Conservation (phyloP, 1,284 basidiomycete species). For the Apiotrichum sp. region DNA sequence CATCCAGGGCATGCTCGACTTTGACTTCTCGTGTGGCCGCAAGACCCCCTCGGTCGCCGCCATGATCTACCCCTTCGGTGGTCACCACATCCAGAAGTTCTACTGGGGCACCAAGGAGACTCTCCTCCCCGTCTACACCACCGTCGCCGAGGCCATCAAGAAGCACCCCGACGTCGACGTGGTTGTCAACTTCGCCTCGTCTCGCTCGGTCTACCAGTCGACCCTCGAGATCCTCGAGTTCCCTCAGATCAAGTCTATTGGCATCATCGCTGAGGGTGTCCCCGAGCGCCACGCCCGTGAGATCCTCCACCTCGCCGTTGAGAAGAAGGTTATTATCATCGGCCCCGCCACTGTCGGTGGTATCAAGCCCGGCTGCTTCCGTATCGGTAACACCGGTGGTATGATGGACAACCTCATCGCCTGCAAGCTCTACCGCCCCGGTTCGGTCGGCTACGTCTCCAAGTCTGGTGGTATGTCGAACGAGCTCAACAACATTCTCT, state of each 20-base stretch:
- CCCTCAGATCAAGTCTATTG: conserved; percentile 73
- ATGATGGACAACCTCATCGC: conserved; percentile 99
- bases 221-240: conserved; percentile 81
- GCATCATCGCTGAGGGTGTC: conserved; percentile 97
- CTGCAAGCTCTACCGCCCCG: conserved; percentile 96
- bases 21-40: conserved; percentile 96
- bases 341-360: conserved; percentile 98
- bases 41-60: conserved; percentile 90
- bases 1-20: conserved; percentile 99
- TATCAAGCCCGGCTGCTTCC: conserved; percentile 99
- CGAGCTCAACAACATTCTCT: conserved; percentile 99
- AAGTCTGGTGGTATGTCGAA: conserved; percentile 99
- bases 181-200: conserved; percentile 96
- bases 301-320: conserved; percentile 81
- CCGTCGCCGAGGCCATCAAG: conserved; percentile 80
- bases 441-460: conserved; percentile 97
- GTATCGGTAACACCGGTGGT: conserved; percentile 98
- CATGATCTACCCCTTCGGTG: conserved; percentile 99
- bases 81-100: conserved; percentile 99
- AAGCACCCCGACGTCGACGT: conserved; percentile 98
- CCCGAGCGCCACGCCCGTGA: conserved; percentile 96
- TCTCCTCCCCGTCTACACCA: conserved; percentile 93
- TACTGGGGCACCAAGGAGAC: conserved; percentile 99
- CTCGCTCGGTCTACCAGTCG: conserved; percentile 88
- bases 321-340: conserved; percentile 88